A percentile compares a stretch with the other conserved stretches of the same genome.
phyloP scores from a whole-genome alignment of 129 eudicot genomes.

The Glebionis coronaria region DNA sequence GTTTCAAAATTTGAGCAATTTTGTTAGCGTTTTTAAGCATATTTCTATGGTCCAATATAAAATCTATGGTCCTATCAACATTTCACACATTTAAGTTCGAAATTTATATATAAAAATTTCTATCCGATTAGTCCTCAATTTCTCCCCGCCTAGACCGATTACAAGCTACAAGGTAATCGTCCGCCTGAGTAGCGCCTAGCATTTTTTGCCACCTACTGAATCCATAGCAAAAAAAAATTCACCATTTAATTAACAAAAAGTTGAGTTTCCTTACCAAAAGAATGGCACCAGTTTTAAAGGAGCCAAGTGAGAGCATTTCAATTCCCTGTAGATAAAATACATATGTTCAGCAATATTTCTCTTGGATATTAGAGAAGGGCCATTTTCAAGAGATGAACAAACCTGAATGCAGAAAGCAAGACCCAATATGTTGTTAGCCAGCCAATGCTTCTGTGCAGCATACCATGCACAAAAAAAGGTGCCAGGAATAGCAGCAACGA shows the following conservation, averaged over 20 bases:
- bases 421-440: slow-evolving; percentile 87
- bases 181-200: too few species aligned
- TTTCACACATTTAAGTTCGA: too few species aligned
- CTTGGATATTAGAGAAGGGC: neutral
- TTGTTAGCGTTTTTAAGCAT: too few species aligned
- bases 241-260: neutral
- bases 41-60: too few species aligned
- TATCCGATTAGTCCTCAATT: too few species aligned
- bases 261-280: slow-evolving; percentile 59
- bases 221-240: neutral
- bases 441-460: slow-evolving; percentile 97
- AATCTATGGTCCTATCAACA: too few species aligned
- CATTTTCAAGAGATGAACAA: neutral
- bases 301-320: slow-evolving; percentile 97
- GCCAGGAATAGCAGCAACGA: slow-evolving; percentile 89
- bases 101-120: too few species aligned
- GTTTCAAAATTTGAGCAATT: too few species aligned
- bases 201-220: too few species aligned
- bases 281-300: slow-evolving; percentile 96
- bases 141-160: too few species aligned
- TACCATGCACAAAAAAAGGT: slow-evolving; percentile 95
- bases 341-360: neutral
- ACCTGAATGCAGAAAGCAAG: slow-evolving; percentile 99
- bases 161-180: too few species aligned
- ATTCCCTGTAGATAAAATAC: slow-evolving; percentile 57